Evolutionary conservation across 192 early-diverging fungal genomes (phyloP).

Genomic region (Umbelopsis sp.): DNA sequence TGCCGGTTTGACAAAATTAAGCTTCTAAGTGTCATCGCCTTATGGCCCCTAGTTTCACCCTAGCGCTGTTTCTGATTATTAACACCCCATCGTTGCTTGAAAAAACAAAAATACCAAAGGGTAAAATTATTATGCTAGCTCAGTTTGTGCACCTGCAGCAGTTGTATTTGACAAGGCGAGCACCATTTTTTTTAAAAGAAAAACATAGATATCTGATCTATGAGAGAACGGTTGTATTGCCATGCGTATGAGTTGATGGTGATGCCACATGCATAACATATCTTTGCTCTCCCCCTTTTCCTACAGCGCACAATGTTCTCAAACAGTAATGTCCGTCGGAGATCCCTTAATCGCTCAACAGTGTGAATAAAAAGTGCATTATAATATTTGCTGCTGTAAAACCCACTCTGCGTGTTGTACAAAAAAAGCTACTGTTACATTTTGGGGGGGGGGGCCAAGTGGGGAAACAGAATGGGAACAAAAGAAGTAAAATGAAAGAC

Average conservation of each 20-base stretch:
- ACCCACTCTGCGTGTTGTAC: conserved; percentile 2
- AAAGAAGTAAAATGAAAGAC: neutral
- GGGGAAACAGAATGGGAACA: neutral
- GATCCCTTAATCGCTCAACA: neutral
- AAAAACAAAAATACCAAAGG: too few relatives aligned
- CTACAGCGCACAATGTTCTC: neutral
- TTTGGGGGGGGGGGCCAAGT: too few relatives aligned
- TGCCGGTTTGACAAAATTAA: conserved; percentile 18
- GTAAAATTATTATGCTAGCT: too few relatives aligned
- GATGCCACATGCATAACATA: neutral
- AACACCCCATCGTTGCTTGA: too few relatives aligned
- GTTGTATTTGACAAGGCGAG: too few relatives aligned
- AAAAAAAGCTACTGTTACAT: conserved; percentile 18
- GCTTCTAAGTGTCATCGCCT: neutral
- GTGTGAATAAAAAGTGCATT: neutral
- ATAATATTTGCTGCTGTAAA: neutral
- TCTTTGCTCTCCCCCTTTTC: neutral
- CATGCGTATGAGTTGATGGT: neutral
- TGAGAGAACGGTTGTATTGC: too few relatives aligned
- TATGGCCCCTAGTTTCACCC: conserved; percentile 1
- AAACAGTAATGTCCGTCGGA: neutral
- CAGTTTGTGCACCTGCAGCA: too few relatives aligned
- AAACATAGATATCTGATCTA: too few relatives aligned
- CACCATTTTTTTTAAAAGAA: too few relatives aligned
- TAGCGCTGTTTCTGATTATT: neutral